phyloP scores from a whole-genome alignment of 2,329 filamentous ascomycete genomes.

The Cladosporium oxysporum region DNA sequence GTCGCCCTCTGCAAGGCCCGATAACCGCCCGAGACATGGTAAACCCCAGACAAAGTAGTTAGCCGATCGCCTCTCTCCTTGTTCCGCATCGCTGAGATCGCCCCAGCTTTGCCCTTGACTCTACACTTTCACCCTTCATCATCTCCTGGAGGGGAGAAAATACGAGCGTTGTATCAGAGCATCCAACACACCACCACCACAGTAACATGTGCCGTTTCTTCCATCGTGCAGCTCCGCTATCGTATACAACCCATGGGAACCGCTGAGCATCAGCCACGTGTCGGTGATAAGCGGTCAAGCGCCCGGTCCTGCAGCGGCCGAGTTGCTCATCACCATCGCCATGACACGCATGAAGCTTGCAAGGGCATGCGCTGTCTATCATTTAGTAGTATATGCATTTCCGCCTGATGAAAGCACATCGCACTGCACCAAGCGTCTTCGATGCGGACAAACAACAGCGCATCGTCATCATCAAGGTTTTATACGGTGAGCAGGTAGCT shows the following conservation, averaged over 20 bases:
- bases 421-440: not conserved
- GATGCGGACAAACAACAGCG: not conserved
- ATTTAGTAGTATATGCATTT: not conserved
- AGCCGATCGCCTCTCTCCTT: not conserved
- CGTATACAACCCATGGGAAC: not conserved
- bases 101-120: not conserved
- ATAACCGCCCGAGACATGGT: conserved; percentile 3
- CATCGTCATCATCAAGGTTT: not conserved
- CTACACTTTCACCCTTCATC: not conserved
- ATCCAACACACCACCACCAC: not conserved
- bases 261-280: conserved; percentile 16
- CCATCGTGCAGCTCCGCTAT: not conserved
- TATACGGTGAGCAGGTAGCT: not conserved
- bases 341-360: conserved; percentile 4
- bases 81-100: not conserved
- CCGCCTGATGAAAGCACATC: not conserved
- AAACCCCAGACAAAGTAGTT: not conserved
- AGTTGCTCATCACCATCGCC: not conserved
- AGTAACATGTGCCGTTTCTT: not conserved
- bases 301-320: not conserved
- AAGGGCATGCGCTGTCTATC: not conserved
- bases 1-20: not conserved
- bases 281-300: conserved; percentile 16
- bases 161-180: not conserved
- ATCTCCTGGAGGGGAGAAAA: not conserved